phyloP scores from a whole-genome alignment of 371 early-diverging fungal genomes.

The Saksenaea vasiformis region DNA sequence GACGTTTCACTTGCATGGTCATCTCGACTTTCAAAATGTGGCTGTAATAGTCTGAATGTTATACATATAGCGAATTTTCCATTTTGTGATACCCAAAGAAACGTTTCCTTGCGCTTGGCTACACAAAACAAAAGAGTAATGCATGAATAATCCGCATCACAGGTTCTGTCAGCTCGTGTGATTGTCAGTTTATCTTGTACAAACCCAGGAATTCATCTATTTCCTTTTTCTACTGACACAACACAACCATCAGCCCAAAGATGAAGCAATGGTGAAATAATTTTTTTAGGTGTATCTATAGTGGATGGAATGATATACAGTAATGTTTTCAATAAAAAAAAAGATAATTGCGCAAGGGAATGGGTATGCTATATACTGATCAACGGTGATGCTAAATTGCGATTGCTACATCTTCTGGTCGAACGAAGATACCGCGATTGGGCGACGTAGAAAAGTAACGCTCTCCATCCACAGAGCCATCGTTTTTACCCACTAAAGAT shows the following conservation, averaged over 20 bases:
- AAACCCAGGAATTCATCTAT: neutral
- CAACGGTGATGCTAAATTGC: conserved; percentile 4
- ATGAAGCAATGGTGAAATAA: neutral
- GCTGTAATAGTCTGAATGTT: no score
- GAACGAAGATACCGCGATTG: conserved; percentile 15
- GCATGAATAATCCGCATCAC: neutral
- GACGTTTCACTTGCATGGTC: no score
- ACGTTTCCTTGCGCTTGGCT: neutral
- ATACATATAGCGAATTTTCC: neutral
- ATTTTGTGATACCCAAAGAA: neutral
- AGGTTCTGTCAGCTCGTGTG: neutral
- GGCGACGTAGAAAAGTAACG: conserved; percentile 14
- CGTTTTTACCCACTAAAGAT: conserved; percentile 8
- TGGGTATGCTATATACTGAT: neutral
- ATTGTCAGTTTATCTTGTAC: neutral
- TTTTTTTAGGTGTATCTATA: neutral
- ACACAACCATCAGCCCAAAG: neutral
- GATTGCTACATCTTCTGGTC: conserved; percentile 11
- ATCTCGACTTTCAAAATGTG: no score
- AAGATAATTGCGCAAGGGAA: neutral
- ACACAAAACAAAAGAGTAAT: neutral
- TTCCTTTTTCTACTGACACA: neutral
- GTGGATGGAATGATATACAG: neutral
- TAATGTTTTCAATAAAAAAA: neutral
- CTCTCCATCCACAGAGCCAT: conserved; percentile 8